Evolutionary conservation across 176 grass and related monocot species (phyloP), one percentile per base, ranked within the genome.

Genomic region (Triticum dicoccoides): DNA sequence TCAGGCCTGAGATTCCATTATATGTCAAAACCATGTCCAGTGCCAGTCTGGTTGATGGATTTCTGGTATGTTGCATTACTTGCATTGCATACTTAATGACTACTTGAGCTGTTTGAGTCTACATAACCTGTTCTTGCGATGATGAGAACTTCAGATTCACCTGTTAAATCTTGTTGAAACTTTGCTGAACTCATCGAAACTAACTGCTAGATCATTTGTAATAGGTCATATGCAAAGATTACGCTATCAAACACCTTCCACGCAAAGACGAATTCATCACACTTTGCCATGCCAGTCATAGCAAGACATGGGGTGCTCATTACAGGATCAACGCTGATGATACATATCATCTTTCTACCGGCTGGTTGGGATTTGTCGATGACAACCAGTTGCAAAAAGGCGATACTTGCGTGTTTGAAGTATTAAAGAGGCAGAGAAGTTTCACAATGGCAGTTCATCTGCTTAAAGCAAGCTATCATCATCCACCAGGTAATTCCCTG

Each of bases 401-500:
- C 14, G 52, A 84, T 45, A 27, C 68, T n/a, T 91, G 85, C 27
- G 15, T 79, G 5, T 91, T 87, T 80, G 85, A 87, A 82, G 21
- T 84, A 24, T 84, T 38, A n/a, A 86, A 24, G 30, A 7, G 14
- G 5, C 42, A 68, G 20, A 61, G 3, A 17, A 9, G 68, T 37
- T n/a, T 84, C n/a, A 84, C 75, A 29, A 20, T 85, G 11, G 4
- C 61, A 8, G 74, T 89, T 20, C 75, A 89, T 80, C 47, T 9
- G 45, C 61, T 80, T 68, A 54, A 45, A 49, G 23, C 44, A 63
- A 84, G 58, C 51, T 30, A 51, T 76, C 8, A 70, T 64, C 29
- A 52, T 56, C n/a, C 78, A 45, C 27, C 73, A 21, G 78, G 78
- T 65, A 76, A 76, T 32, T 18, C 44, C 44, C 11, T 27, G 39